Evolutionary conservation across 2,329 filamentous ascomycete genomes (phyloP), one percentile per base, ranked within the genome.

Genomic region (Purpureocillium takamizusanense): DNA sequence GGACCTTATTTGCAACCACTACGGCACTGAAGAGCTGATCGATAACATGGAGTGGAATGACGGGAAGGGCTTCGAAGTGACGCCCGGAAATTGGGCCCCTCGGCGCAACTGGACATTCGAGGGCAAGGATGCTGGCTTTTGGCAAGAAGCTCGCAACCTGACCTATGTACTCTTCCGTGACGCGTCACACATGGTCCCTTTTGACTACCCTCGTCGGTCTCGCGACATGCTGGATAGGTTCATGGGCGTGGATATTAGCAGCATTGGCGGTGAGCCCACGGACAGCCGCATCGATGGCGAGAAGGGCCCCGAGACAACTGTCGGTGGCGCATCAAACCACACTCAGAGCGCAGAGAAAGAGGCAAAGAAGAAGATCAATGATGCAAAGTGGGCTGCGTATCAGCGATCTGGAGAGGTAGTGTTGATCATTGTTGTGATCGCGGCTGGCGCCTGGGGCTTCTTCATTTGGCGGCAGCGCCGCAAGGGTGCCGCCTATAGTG

Each of bases 201-300:
- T 92, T 54, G 90, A 98, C 61, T 85, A 84, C 51, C 82, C 90
- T 1, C 80, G 87, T 35, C 82, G 88, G 43, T 84, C 81, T 15
- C 78, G 90, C 44, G 92, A 97, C 59, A 98, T 98, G 92, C 78
- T 98, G 13, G 90, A 98, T 61, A 84, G 92, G 31, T 95, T 98
- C 65, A 87, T 97, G 74, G 78, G 79, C 35, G 86, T 98, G 31
- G 88, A 97, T 55, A 94, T 97, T 48, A 83, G 78, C 50, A 83
- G 76, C 53, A 94, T 95, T 47, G 90, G 90, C 42, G 89, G 86
- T 36, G 66, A 68, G 37, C 86, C 88, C 0, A 75, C 81, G 1
- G 84, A 94, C 59, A 88, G 81, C 41, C 75, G 76, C 25, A 82
- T 95, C 40, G 88, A 94, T 54, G 89, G 89, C 40, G 86, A 94